Conservation (phyloP, 2,329 filamentous ascomycete species). For the Ambrosiella xylebori region DNA sequence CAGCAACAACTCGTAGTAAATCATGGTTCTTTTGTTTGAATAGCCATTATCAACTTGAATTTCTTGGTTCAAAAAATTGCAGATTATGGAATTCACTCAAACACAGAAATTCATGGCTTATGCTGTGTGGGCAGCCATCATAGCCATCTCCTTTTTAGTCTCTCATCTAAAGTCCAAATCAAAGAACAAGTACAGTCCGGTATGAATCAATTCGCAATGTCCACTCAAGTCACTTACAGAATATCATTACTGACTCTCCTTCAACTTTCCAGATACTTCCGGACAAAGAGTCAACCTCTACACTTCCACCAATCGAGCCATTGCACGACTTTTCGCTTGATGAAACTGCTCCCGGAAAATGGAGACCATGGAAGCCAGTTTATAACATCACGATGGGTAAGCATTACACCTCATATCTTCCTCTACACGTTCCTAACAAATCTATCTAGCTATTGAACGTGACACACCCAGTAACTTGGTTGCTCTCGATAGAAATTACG, state of each 20-base stretch:
- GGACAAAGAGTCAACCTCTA: not conserved
- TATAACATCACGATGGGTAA: constrained; percentile 40
- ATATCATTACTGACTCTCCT: not conserved
- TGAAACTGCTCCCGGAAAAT: constrained; percentile 21
- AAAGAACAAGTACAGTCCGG: not conserved
- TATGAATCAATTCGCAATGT: not conserved
- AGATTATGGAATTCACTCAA: not conserved
- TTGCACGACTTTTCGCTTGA: constrained; percentile 25
- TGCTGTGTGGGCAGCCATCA: not conserved
- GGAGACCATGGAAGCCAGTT: constrained; percentile 33
- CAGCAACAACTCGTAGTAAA: too few relatives aligned
- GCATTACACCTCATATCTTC: not conserved
- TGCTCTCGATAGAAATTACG: constrained; percentile 34
- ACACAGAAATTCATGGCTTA: constrained; percentile 1
- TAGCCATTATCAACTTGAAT: too few relatives aligned
- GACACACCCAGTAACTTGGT: constrained; percentile 32
- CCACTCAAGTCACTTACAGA: not conserved
- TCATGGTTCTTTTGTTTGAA: too few relatives aligned
- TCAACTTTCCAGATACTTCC: constrained; percentile 1
- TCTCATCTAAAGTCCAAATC: constrained; percentile 3
- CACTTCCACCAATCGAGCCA: constrained; percentile 14
- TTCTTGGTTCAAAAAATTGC: too few relatives aligned
- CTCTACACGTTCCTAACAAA: not conserved
- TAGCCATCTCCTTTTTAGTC: not conserved
- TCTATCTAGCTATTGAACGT: constrained; percentile 25